These are phyloP conservation scores for Colletotrichum phormii DNA, from an alignment of 2,329 filamentous ascomycete species.

Conservation along the genomic window DNA sequence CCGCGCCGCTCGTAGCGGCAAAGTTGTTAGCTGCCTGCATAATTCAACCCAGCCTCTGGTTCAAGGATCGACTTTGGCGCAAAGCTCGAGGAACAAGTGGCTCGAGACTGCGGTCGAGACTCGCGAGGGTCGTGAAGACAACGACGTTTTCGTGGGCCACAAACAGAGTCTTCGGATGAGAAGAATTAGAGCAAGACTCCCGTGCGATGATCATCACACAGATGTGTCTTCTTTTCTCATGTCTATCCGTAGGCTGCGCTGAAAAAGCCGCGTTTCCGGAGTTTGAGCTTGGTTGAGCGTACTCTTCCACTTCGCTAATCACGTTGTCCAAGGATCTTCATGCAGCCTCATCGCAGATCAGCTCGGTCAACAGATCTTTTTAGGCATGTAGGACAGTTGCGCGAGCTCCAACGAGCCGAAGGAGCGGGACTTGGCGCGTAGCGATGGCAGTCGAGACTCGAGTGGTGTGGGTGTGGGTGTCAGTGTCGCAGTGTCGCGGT, in stretches of 20 bases:
- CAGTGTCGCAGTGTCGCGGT: neutral
- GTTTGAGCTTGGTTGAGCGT: neutral
- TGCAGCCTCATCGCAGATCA: constrained; percentile 12
- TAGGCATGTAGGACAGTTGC: neutral
- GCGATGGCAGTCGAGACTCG: neutral
- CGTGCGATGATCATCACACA: neutral
- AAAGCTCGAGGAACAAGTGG: neutral
- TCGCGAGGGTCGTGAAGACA: neutral
- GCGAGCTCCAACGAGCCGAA: neutral
- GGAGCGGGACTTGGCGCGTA: neutral
- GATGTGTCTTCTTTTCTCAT: neutral
- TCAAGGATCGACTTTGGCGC: neutral
- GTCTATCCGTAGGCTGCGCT: neutral
- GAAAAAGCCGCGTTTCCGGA: neutral
- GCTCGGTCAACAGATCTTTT: constrained; percentile 5
- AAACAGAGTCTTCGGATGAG: neutral
- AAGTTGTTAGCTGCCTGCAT: neutral
- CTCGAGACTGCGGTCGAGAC: neutral
- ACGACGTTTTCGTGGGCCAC: neutral
- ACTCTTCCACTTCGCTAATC: neutral
- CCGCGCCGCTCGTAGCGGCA: neutral
- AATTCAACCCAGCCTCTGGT: neutral
- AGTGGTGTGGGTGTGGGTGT: neutral
- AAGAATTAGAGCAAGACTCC: neutral
- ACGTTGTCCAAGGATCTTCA: neutral